Percentiles rank a stretch among this genome's conserved stretches.
These are phyloP conservation scores for Yamadazyma scolyti DNA, from an alignment of 805 yeast genomes.

Conservation along the genomic window DNA sequence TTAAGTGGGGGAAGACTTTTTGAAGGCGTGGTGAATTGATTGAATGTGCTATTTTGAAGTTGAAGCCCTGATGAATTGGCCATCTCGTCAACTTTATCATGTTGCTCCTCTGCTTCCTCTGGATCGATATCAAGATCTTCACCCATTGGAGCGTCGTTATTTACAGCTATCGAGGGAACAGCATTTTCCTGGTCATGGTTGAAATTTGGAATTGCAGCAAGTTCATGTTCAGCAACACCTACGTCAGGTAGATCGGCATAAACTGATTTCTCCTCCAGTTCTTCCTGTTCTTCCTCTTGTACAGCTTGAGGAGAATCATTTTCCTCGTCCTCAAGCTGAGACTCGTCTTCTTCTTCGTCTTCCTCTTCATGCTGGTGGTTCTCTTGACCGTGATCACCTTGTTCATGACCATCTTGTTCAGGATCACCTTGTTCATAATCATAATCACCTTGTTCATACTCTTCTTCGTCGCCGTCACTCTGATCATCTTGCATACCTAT, in stretches of 20 bases:
- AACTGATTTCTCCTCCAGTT: slow-evolving; percentile 4
- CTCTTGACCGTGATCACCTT: background rate
- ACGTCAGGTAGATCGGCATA: slow-evolving; percentile 11
- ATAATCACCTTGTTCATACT: too few species aligned
- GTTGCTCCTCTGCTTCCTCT: slow-evolving; percentile 4
- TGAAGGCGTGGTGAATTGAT: slow-evolving; percentile 35
- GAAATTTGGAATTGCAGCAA: background rate
- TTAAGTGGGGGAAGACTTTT: slow-evolving; percentile 39
- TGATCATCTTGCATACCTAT: slow-evolving; percentile 1
- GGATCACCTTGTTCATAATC: too few species aligned
- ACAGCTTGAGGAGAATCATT: background rate
- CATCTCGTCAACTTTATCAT: slow-evolving; percentile 9
- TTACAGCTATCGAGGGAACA: background rate
- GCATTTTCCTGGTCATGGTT: background rate
- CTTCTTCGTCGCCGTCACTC: too few species aligned
- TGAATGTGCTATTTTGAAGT: slow-evolving; percentile 6
- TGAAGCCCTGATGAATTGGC: slow-evolving; percentile 9
- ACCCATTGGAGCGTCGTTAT: background rate
- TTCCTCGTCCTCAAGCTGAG: too few species aligned
- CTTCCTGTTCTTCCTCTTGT: slow-evolving; percentile 3
- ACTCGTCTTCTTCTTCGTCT: slow-evolving; percentile 3
- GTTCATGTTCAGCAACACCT: background rate
- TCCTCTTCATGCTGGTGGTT: slow-evolving; percentile 1
- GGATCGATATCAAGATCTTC: slow-evolving; percentile 1
- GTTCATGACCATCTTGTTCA: background rate